Conservation (phyloP, 2,329 filamentous ascomycete species). For the Lecanoromycetidae sp. region DNA sequence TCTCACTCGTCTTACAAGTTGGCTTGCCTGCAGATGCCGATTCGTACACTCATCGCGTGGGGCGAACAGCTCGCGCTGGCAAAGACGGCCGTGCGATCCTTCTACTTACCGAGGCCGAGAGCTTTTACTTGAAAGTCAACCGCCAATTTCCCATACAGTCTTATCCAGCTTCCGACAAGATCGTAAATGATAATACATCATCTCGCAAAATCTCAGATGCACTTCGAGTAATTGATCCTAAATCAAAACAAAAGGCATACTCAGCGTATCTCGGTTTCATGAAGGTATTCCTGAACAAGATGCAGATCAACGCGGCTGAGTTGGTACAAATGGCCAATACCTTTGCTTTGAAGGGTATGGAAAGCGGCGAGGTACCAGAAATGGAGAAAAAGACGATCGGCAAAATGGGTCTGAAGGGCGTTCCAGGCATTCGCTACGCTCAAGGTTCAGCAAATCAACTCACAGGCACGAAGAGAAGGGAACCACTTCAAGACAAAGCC, state of each 20-base stretch:
- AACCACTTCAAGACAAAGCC: background rate
- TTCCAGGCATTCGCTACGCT: conserved; percentile 27
- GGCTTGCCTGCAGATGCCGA: conserved; percentile 54
- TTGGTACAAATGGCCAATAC: conserved; percentile 29
- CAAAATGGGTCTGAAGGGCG: conserved; percentile 31
- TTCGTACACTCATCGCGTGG: conserved; percentile 65
- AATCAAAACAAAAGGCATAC: conserved; percentile 28
- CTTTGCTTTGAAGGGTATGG: conserved; percentile 28
- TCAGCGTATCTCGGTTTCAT: conserved; percentile 29
- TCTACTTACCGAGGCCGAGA: conserved; percentile 40
- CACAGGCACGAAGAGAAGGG: background rate
- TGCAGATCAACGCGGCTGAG: conserved; percentile 25
- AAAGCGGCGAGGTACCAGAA: conserved; percentile 27
- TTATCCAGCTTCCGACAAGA: conserved; percentile 31
- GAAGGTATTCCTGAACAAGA: conserved; percentile 24
- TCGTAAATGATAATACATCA: conserved; percentile 20
- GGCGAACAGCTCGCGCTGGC: conserved; percentile 58
- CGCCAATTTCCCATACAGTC: conserved; percentile 39
- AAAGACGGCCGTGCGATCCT: conserved; percentile 48
- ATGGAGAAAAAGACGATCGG: conserved; percentile 29
- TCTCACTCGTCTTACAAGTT: conserved; percentile 67
- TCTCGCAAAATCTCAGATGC: conserved; percentile 4
- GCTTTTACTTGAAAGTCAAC: conserved; percentile 40
- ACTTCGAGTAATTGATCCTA: conserved; percentile 23
- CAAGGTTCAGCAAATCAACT: background rate